phyloP scores from a whole-genome alignment of 768 basidiomycete genomes.

The Amanita pallidorosea region DNA sequence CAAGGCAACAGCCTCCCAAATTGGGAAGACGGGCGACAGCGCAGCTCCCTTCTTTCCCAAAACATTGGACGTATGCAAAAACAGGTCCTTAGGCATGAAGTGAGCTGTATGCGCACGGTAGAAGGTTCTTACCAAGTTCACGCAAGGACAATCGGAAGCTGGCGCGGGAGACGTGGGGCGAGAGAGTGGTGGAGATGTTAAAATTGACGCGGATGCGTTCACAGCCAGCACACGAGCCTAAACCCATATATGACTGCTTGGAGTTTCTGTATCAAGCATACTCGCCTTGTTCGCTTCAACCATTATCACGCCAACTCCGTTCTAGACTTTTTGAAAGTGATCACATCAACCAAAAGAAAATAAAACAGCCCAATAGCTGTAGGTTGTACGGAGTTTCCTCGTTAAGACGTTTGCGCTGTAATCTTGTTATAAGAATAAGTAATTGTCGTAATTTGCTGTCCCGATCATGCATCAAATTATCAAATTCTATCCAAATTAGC shows the following conservation, averaged over 20 bases:
- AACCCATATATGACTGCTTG: neutral
- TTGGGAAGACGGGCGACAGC: constrained; percentile 9
- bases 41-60: neutral
- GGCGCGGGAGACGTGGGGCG: neutral
- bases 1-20: constrained; percentile 22
- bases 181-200: neutral
- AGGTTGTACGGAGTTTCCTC: neutral
- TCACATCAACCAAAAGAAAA: neutral
- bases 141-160: neutral
- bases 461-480: neutral
- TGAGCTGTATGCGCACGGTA: neutral
- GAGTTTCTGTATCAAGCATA: neutral
- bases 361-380: neutral
- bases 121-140: neutral
- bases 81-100: neutral
- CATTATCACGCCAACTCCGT: neutral
- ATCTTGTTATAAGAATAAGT: neutral
- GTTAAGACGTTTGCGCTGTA: neutral
- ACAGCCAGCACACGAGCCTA: neutral
- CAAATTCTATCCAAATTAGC: neutral
- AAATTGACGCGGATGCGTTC: neutral
- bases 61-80: neutral
- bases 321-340: neutral
- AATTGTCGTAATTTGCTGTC: neutral
- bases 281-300: neutral